Evolutionary conservation across 305 asterid species (phyloP).

Genomic region (Fraxinus dipetala): DNA sequence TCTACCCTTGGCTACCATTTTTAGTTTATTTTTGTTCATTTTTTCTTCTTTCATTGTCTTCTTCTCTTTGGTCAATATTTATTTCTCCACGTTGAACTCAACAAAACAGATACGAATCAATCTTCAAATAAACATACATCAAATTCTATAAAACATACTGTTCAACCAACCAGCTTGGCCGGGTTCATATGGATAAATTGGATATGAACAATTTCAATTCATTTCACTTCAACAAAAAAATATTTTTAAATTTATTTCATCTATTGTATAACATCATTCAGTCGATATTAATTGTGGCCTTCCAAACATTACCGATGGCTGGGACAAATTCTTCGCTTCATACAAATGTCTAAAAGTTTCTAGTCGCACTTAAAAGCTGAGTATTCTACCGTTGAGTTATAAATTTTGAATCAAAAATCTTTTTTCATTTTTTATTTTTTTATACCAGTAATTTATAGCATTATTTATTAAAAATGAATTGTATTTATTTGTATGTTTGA

Average conservation of each 20-base stretch:
- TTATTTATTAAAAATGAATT: too few species aligned
- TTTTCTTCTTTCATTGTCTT: not conserved
- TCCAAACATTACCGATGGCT: too few species aligned
- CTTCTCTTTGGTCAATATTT: not conserved
- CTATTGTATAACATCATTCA: not conserved
- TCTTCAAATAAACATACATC: not conserved
- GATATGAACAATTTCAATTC: not conserved
- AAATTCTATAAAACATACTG: not conserved
- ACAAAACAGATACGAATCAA: not conserved
- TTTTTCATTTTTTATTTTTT: too few species aligned
- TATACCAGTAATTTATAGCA: too few species aligned
- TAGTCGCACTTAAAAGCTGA: too few species aligned
- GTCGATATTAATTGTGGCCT: too few species aligned
- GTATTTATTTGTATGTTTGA: not conserved
- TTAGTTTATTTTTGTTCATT: not conserved
- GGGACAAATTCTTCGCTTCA: too few species aligned
- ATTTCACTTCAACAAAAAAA: not conserved
- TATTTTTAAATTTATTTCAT: too few species aligned
- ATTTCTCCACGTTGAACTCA: not conserved
- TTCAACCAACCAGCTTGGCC: not conserved
- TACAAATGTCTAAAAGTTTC: too few species aligned
- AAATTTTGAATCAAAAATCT: too few species aligned
- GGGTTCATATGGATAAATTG: not conserved
- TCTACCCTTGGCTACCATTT: not conserved
- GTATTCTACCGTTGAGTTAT: too few species aligned